Base-by-base conservation (phyloP, 2,329 filamentous ascomycete genomes). In the Hawksworthiomyces lignivorus region DNA sequence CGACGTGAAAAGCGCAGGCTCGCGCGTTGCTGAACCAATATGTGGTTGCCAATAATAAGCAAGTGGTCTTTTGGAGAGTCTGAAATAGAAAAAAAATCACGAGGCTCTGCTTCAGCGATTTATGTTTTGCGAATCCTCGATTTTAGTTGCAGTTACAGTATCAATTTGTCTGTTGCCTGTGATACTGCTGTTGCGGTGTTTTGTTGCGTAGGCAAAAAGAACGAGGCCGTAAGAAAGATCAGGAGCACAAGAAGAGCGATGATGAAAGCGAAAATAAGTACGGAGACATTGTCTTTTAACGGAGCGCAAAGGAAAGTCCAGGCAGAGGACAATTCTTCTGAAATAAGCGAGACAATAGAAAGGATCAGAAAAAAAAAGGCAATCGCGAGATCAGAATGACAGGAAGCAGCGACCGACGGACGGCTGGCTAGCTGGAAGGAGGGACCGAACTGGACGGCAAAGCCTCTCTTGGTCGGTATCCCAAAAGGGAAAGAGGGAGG, bases 391-490 rank as follows among this genome's bases (percentile, higher is more conserved):
- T 35, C 30, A 30, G 21, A 36, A 34, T 26, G 29, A 20, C 18
- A 30, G 24, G 26, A 38, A 33, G 21, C 39, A 35, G 30, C 27
- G 30, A 43, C 44, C 39, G 44, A 46, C 32, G 15, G 20, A n/a
- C 24, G 24, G 24, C 27, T 29, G 35, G 26, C 37, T 32, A 26
- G 33, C 44, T 41, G 36, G 39, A 42, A 47, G 19, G 39, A 45
- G 36, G 41, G 35, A 49, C 41, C 33, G 44, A n/a, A 45, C 43
- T 22, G 18, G 17, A 43, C 22, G 28, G 22, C 41, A 42, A 41
- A 44, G 42, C 42, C 42, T 41, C 38, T 5, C 34, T 50, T 46
- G 46, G 48, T 50, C 48, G 46, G 48, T 50, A 37, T 20, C 46
- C 44, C 29, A 36, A 50, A 41, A 10, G 29, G 48, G 48, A 40